Percentiles rank a stretch among this genome's conserved stretches.
These are phyloP conservation scores for Botrytis byssoidea DNA, from an alignment of 2,329 filamentous ascomycete genomes.

Conservation along the genomic window DNA sequence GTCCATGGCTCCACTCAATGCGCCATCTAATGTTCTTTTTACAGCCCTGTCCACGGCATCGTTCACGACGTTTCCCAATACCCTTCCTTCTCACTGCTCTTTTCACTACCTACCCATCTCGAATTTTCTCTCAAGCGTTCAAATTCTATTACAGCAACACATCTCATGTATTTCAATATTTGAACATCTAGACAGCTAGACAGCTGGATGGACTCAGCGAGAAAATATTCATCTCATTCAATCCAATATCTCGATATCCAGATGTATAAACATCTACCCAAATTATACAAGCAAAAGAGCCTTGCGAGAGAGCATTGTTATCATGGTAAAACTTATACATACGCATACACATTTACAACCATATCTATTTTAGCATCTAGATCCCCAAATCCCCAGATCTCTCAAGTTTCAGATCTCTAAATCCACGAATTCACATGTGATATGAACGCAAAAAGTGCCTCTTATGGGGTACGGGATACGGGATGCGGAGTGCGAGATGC, in stretches of 20 bases:
- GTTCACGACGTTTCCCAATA: no score
- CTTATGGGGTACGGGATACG: neutral
- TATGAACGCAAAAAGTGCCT: neutral
- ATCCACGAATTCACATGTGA: neutral
- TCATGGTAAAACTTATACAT: no score
- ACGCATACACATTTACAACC: neutral
- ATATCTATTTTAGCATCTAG: neutral
- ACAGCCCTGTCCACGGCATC: no score
- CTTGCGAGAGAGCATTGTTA: no score
- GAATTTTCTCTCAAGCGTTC: neutral
- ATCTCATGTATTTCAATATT: neutral
- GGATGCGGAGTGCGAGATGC: no score
- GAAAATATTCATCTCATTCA: neutral
- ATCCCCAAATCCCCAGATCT: neutral
- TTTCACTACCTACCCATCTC: neutral
- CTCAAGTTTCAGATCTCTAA: neutral
- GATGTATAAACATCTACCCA: no score
- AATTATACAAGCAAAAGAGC: no score
- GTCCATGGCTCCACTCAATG: neutral
- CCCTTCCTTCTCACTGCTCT: neutral
- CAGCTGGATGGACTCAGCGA: neutral
- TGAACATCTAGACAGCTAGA: neutral
- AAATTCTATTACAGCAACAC: neutral
- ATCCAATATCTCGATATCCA: neutral
- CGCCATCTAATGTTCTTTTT: neutral